phyloP scores from a whole-genome alignment of 495 filamentous ascomycete genomes.

The Pyrenula massariospora region DNA sequence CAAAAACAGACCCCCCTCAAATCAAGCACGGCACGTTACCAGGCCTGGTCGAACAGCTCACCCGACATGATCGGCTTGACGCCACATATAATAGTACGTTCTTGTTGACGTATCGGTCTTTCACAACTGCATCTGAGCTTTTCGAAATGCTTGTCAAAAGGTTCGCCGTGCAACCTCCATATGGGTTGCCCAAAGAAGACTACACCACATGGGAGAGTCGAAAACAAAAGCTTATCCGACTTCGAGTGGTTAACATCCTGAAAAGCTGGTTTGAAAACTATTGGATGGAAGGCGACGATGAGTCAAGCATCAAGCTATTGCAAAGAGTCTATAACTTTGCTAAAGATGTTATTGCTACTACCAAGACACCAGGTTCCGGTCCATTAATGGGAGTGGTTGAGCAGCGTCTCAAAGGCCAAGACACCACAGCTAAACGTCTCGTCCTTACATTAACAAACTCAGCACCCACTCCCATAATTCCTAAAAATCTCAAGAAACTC shows the following conservation, averaged over 20 bases:
- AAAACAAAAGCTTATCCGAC: constrained; percentile 91
- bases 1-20: constrained; percentile 55
- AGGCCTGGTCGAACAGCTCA: constrained; percentile 90
- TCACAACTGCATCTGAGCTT: constrained; percentile 78
- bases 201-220: constrained; percentile 81
- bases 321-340: constrained; percentile 83
- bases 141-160: constrained; percentile 86
- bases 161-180: constrained; percentile 88
- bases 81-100: constrained; percentile 96
- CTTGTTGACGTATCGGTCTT: constrained; percentile 90
- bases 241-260: constrained; percentile 92
- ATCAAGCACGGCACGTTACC: constrained; percentile 82
- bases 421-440: constrained; percentile 73
- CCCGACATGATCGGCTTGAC: constrained; percentile 89
- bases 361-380: constrained; percentile 76
- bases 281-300: constrained; percentile 92
- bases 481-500: constrained; percentile 98
- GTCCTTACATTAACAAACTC: constrained; percentile 72
- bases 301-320: constrained; percentile 71
- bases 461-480: constrained; percentile 78
- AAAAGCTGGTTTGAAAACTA: constrained; percentile 97
- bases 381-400: constrained; percentile 76
- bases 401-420: constrained; percentile 75
- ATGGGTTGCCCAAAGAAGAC: constrained; percentile 60
- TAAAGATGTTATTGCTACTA: constrained; percentile 80